Evolutionary conservation across 108 stramenopile species (phyloP).

Genomic region (Skeletonema tropicum): DNA sequence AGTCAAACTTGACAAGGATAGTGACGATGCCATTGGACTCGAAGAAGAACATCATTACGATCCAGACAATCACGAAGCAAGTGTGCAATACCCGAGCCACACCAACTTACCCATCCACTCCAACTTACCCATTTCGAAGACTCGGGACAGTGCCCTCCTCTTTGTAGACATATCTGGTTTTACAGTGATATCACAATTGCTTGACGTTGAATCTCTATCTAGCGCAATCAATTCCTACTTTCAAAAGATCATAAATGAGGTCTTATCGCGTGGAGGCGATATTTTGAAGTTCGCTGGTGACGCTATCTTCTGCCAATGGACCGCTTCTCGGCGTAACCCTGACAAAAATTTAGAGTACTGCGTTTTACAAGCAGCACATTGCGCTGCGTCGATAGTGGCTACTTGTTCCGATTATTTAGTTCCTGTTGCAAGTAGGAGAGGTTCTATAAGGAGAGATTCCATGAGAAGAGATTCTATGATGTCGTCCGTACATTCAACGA

Average conservation of each 20-base stretch:
- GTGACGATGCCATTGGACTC: not conserved
- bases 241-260: constrained; percentile 74
- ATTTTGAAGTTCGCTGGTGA: constrained; percentile 79
- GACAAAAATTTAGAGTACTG: constrained; percentile 51
- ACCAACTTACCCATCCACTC: constrained; percentile 40
- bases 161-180: constrained; percentile 92
- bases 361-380: constrained; percentile 54
- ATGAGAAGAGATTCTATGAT: not conserved
- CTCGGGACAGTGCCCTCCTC: constrained; percentile 64
- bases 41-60: not conserved
- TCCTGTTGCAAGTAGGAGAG: constrained; percentile 14
- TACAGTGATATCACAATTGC: constrained; percentile 67
- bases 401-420: constrained; percentile 66
- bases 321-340: constrained; percentile 15
- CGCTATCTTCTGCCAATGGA: constrained; percentile 59
- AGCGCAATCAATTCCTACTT: constrained; percentile 84
- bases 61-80: not conserved
- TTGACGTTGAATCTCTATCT: constrained; percentile 74
- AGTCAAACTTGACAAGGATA: constrained; percentile 25
- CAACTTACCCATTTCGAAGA: constrained; percentile 44
- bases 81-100: not conserved
- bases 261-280: constrained; percentile 64
- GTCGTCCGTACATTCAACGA: not conserved
- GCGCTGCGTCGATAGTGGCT: constrained; percentile 56
- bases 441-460: not conserved